phyloP scores from a whole-genome alignment of 2,329 filamentous ascomycete species.

The Apiospora marii region DNA sequence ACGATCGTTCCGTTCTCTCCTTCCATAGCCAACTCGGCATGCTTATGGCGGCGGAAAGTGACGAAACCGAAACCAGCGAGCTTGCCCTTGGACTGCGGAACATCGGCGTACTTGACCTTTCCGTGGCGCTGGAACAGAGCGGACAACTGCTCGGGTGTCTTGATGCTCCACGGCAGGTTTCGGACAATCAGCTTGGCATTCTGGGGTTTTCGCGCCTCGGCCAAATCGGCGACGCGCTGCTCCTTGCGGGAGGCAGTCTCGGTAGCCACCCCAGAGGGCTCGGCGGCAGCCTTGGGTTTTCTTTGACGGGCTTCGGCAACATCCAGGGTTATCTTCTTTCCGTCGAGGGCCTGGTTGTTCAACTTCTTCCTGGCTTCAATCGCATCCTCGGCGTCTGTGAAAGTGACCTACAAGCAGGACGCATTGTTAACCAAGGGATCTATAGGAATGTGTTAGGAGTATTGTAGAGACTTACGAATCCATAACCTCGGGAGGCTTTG shows the following conservation, averaged over 20 bases:
- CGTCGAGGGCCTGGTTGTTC: conserved; percentile 79
- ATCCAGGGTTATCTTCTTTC: conserved; percentile 84
- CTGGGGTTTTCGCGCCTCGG: conserved; percentile 64
- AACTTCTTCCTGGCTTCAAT: conserved; percentile 81
- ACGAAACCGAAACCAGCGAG: conserved; percentile 94
- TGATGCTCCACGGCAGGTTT: conserved; percentile 96
- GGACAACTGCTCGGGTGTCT: conserved; percentile 80
- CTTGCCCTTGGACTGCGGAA: conserved; percentile 80
- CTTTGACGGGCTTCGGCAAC: conserved; percentile 86
- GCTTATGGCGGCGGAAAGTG: conserved; percentile 84
- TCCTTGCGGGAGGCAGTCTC: conserved; percentile 64
- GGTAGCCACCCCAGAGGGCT: conserved; percentile 27
- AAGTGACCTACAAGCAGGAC: conserved; percentile 59
- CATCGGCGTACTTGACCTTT: conserved; percentile 85
- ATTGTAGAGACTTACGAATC: conserved; percentile 69
- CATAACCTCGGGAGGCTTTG: conserved; percentile 89
- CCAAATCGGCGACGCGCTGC: conserved; percentile 66
- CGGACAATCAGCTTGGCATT: conserved; percentile 80
- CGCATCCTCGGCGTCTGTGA: conserved; percentile 92
- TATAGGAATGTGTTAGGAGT: too few species aligned
- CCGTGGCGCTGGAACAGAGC: conserved; percentile 86
- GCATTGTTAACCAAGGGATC: neutral
- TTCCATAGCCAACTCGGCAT: conserved; percentile 88
- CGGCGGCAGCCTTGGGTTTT: conserved; percentile 38
- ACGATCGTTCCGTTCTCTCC: conserved; percentile 88